phyloP scores from a whole-genome alignment of 192 early-diverging fungal species.

The Phycomyces blakesleeanus region DNA sequence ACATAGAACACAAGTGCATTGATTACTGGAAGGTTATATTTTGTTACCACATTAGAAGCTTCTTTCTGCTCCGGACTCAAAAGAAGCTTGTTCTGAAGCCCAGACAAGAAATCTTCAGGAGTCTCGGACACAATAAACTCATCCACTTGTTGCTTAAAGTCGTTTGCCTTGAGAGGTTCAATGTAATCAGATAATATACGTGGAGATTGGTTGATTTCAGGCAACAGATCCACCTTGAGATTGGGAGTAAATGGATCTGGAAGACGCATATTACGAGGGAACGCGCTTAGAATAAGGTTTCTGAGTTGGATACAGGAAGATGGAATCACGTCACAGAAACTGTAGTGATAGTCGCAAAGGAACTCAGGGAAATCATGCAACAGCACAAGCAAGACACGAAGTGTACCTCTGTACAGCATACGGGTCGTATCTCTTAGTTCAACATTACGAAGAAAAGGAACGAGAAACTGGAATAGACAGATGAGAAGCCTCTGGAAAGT shows the following conservation, averaged over 20 bases:
- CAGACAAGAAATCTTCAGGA: constrained; percentile 55
- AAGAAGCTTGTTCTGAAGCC: constrained; percentile 52
- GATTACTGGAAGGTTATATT: constrained; percentile 79
- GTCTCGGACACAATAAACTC: constrained; percentile 54
- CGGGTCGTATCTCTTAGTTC: constrained; percentile 72
- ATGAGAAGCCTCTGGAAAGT: constrained; percentile 81
- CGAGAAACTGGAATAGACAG: constrained; percentile 81
- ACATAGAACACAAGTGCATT: constrained; percentile 90
- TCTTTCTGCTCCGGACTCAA: constrained; percentile 31
- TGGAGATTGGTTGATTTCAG: constrained; percentile 85
- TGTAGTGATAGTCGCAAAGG: constrained; percentile 87
- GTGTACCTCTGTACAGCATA: constrained; percentile 82
- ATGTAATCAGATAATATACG: constrained; percentile 85
- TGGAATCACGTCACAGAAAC: constrained; percentile 90
- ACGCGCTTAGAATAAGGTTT: constrained; percentile 95
- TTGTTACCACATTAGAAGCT: constrained; percentile 38
- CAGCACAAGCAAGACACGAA: constrained; percentile 87
- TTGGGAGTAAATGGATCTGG: constrained; percentile 97
- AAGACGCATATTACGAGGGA: constrained; percentile 89
- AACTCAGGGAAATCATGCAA: constrained; percentile 98
- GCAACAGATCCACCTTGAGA: constrained; percentile 85
- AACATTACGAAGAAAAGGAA: constrained; percentile 73
- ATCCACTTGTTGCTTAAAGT: constrained; percentile 74
- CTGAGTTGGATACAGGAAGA: constrained; percentile 88
- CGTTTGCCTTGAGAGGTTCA: constrained; percentile 50